Base-by-base conservation (phyloP, 139 green algal genomes). In the Volvox africanus region DNA sequence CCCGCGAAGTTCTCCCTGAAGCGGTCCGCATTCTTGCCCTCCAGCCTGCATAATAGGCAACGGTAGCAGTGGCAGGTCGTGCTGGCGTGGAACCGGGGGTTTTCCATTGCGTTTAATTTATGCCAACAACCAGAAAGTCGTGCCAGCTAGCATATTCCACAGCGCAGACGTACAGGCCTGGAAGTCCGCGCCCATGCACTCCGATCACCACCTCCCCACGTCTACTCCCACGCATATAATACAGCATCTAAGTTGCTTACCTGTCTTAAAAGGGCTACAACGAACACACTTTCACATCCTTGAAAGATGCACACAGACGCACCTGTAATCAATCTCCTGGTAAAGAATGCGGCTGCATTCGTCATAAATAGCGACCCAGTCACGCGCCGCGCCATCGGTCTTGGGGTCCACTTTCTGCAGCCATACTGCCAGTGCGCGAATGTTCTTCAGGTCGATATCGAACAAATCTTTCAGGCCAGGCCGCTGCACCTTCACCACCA, bases 291-390 rank as follows among this genome's bases (percentile, higher is more conserved):
- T 9, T 55, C 5, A 55, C 5, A 55, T 55, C 5, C 44, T 55
- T 55, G 44, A 55, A 55, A 55, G 5, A 55, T 55, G 9, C 9
- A 55, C 9, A 55, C 67, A 26, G 26, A 79, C 32, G n/a, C 82
- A 62, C 87, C 33, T 69, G 94, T 99, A 99, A 93, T 99, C 97
- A 87, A 98, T 97, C 86, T 98, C 97, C 94, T 99, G 93, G 94
- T 99, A 99, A 62, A 99, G 94, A 89, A 99, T 98, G 91, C 96
- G 94, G 24, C 94, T 96, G 95, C 98, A 99, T 95, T 99, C 98
- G 92, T 99, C 98, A 92, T 99, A 99, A 91, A 99, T 99, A 83
- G 98, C 98, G 61, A 99, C 98, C 98, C 98, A 99, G 94, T 99
- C 98, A 76, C 98, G 95, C 21, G 97, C 97, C 16, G 98, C 98